Conservation (phyloP, 345 rosid species). For the Anastatica hierochuntica region DNA sequence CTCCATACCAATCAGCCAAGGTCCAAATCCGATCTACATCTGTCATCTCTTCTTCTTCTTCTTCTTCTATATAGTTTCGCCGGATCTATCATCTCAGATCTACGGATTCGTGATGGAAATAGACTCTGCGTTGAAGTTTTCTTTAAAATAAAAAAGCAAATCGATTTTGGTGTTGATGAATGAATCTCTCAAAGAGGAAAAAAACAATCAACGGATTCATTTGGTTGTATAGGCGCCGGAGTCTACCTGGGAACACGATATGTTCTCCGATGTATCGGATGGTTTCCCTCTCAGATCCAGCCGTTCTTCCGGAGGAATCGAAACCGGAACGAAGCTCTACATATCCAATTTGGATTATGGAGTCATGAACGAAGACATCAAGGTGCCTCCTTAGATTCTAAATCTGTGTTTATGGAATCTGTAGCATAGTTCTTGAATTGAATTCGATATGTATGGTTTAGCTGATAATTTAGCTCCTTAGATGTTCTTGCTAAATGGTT, state of each 20-base stretch:
- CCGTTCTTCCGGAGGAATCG: constrained; percentile 53
- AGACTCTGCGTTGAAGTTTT: constrained; percentile 7
- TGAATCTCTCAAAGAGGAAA: constrained; percentile 12
- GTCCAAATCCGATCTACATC: constrained; percentile 17
- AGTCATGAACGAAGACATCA: constrained; percentile 87
- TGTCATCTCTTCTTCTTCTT: constrained; percentile 1
- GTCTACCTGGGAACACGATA: constrained; percentile 78
- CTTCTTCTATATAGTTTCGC: constrained; percentile 11
- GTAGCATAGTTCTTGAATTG: neutral
- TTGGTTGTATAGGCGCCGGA: constrained; percentile 73
- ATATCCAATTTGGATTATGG: constrained; percentile 88
- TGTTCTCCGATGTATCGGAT: constrained; percentile 39
- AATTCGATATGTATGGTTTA: too few species aligned
- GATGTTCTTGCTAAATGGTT: too few species aligned
- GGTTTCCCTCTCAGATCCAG: constrained; percentile 24
- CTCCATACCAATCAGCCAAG: constrained; percentile 59
- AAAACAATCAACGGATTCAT: constrained; percentile 26
- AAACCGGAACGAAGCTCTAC: constrained; percentile 94
- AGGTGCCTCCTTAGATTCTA: constrained; percentile 35
- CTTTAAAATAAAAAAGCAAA: constrained; percentile 3
- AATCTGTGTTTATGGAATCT: constrained; percentile 8
- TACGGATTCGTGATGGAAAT: constrained; percentile 7
- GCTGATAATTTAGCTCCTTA: too few species aligned
- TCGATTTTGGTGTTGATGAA: constrained; percentile 13
- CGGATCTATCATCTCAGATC: constrained; percentile 20